These are phyloP conservation scores for Irpex sp. DNA, from an alignment of 1,284 basidiomycete genomes.

Conservation along the genomic window DNA sequence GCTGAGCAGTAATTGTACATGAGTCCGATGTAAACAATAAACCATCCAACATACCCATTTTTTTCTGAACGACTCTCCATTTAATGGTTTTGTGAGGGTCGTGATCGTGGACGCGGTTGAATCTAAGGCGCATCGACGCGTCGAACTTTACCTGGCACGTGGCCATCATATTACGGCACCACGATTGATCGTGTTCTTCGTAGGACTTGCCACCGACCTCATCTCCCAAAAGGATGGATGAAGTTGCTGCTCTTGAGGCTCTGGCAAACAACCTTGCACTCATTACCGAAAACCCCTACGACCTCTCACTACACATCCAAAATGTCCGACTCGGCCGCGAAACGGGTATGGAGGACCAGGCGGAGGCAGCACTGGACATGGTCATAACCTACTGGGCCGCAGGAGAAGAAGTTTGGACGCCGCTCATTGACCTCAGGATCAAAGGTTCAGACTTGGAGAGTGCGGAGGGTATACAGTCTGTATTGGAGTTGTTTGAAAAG, in stretches of 20 bases:
- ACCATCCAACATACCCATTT: too few relatives aligned
- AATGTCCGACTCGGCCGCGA: constrained; percentile 57
- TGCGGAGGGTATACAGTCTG: constrained; percentile 44
- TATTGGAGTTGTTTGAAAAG: constrained; percentile 58
- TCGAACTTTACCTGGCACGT: too few relatives aligned
- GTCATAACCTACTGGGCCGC: constrained; percentile 55
- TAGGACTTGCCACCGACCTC: not conserved
- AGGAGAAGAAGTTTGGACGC: constrained; percentile 63
- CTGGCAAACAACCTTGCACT: constrained; percentile 51
- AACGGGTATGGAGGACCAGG: constrained; percentile 51
- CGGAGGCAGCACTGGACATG: constrained; percentile 60
- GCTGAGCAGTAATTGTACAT: too few relatives aligned
- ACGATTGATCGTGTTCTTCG: too few relatives aligned
- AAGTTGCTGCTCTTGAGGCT: constrained; percentile 46
- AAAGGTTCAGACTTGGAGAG: constrained; percentile 42
- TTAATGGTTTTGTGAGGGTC: too few relatives aligned
- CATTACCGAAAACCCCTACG: constrained; percentile 54
- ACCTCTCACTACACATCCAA: constrained; percentile 53
- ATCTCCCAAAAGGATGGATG: constrained; percentile 16
- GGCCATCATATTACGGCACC: too few relatives aligned
- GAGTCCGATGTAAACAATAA: too few relatives aligned
- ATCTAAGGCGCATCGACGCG: too few relatives aligned
- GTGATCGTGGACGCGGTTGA: too few relatives aligned
- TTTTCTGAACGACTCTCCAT: too few relatives aligned
- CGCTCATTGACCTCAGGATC: constrained; percentile 51